These are phyloP conservation scores for Cenchrus americanus DNA, from an alignment of 176 grass and related monocot genomes.

Conservation along the genomic window DNA sequence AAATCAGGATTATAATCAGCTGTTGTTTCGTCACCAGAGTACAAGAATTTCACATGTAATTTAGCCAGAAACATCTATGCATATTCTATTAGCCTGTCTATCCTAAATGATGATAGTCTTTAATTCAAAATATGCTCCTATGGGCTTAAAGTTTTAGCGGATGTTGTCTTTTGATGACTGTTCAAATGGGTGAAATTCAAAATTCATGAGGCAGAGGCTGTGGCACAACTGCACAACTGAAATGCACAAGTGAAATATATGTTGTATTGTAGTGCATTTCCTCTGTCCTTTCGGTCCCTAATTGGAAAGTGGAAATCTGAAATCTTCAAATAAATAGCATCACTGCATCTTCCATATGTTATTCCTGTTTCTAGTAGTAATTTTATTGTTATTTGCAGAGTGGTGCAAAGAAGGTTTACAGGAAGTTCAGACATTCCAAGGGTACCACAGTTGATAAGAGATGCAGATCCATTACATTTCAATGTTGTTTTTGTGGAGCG, in stretches of 20 bases:
- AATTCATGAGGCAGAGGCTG: not conserved
- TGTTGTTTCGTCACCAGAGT: not conserved
- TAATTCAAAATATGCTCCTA: conserved; percentile 4
- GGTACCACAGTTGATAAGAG: conserved; percentile 48
- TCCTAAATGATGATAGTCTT: conserved; percentile 8
- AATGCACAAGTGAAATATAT: not conserved
- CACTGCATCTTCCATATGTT: not conserved
- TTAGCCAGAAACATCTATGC: not conserved
- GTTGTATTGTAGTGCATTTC: not conserved
- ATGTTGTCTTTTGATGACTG: not conserved
- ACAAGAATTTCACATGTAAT: not conserved
- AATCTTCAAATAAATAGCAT: conserved; percentile 15
- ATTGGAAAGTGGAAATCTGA: not conserved
- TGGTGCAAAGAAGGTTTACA: conserved; percentile 73
- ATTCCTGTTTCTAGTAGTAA: conserved; percentile 28
- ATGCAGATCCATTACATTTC: conserved; percentile 48
- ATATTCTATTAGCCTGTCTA: conserved; percentile 38
- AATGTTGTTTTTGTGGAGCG: conserved; percentile 81
- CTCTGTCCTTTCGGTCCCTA: not conserved
- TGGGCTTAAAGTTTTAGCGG: not conserved
- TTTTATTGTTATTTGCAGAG: conserved; percentile 60
- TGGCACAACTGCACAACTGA: conserved; percentile 6
- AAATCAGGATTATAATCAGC: conserved; percentile 7
- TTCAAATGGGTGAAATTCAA: not conserved
- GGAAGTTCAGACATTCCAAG: conserved; percentile 70